These are phyloP conservation scores for Piloderma croceum DNA, from an alignment of 768 basidiomycete genomes.

Conservation along the genomic window DNA sequence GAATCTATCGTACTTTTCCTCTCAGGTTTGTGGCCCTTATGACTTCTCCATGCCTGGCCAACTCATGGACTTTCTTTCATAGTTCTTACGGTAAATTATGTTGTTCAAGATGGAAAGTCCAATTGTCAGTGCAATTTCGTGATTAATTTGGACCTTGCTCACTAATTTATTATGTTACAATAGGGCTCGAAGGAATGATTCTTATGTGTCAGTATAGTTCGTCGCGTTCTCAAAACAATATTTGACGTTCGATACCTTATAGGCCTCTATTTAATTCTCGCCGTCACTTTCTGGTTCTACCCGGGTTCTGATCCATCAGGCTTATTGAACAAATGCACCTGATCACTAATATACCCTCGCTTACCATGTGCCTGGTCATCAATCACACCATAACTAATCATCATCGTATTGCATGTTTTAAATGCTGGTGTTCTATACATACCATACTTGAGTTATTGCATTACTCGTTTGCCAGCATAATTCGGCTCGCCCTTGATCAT, in stretches of 20 bases:
- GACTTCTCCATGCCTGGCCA: background rate
- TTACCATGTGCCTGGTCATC: no score
- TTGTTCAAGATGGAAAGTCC: slow-evolving; percentile 79
- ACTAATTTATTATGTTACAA: no score
- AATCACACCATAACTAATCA: no score
- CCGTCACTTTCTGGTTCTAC: slow-evolving; percentile 50
- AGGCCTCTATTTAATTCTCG: slow-evolving; percentile 54
- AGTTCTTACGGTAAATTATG: slow-evolving; percentile 83
- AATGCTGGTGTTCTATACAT: no score
- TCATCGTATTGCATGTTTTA: no score
- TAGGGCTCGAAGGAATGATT: slow-evolving; percentile 81
- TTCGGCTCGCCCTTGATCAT: no score
- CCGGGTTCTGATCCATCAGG: slow-evolving; percentile 16
- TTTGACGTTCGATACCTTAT: background rate
- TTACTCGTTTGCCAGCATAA: no score
- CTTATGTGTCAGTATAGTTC: slow-evolving; percentile 52
- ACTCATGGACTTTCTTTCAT: slow-evolving; percentile 7
- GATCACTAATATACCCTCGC: no score
- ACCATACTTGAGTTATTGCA: no score
- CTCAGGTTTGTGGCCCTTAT: slow-evolving; percentile 20
- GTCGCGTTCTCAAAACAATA: no score
- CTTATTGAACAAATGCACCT: background rate
- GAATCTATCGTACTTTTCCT: slow-evolving; percentile 44
- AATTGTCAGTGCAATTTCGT: no score
- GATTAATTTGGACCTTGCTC: no score